Evolutionary conservation across 495 filamentous ascomycete genomes (phyloP).

Genomic region (Annulohypoxylon bovei): DNA sequence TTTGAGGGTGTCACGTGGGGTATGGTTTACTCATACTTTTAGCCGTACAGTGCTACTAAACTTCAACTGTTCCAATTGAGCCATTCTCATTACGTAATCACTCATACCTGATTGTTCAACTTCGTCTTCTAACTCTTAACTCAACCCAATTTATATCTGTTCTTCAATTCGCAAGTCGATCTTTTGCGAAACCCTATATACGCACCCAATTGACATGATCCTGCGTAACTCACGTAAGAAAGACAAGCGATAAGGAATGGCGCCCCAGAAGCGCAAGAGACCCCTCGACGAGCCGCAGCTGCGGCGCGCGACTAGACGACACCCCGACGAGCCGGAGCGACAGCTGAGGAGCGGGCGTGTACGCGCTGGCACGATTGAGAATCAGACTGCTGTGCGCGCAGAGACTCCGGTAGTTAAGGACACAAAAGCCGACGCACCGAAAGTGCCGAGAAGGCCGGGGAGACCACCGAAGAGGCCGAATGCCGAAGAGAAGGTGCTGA

Average conservation of each 20-base stretch:
- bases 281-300: slow-evolving; percentile 40
- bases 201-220: not conserved
- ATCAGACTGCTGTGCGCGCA: not conserved
- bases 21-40: not conserved
- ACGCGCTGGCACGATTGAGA: slow-evolving; percentile 32
- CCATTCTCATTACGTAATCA: slow-evolving; percentile 16
- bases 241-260: slow-evolving; percentile 41
- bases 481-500: not conserved
- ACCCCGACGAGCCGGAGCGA: slow-evolving; percentile 48
- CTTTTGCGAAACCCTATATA: not conserved
- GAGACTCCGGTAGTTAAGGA: not conserved
- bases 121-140: not conserved
- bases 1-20: slow-evolving; percentile 31
- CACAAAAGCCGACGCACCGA: slow-evolving; percentile 21
- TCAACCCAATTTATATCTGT: not conserved
- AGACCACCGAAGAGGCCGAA: slow-evolving; percentile 14
- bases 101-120: not conserved
- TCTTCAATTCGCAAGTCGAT: not conserved
- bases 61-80: not conserved
- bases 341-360: slow-evolving; percentile 51
- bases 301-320: slow-evolving; percentile 57
- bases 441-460: not conserved
- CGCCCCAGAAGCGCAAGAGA: slow-evolving; percentile 55
- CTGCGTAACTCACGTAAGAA: not conserved
- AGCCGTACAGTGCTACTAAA: not conserved